Base-by-base conservation (phyloP, 2,329 filamentous ascomycete species). In the Fusarium palustre region DNA sequence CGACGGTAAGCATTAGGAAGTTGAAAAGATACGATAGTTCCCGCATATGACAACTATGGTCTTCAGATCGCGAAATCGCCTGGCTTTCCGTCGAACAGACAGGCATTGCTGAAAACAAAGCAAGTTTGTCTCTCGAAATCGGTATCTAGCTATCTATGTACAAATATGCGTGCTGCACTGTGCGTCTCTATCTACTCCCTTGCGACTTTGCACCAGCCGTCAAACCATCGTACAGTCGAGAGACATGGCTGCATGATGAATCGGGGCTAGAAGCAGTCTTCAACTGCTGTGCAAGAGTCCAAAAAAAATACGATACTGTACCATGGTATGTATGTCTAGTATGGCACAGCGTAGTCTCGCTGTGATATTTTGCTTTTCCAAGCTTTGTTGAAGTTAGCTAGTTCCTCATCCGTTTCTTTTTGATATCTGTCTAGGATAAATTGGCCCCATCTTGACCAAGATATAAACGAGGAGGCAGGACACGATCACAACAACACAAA, bases 241-340 rank as follows among this genome's bases (percentile, higher is more conserved):
- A 74, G 70, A 74, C 71, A 74, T 73, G 69, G 67, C 69, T 73
- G 70, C 58, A 70, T 52, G 46, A 61, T 68, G 49, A 68, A 70
- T 74, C 59, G 58, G 55, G 50, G 63, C 48, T 45, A 55, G 62
- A 67, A 45, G 62, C 61, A 60, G 49, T 68, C 50, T 38, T 50
- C 60, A 48, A 62, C 59, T 43, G 56, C 43, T 62, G 58, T 61
- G 65, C 66, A 55, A 46, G 50, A 57, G 48, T 13, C 47, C 48
- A 54, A 57, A 54, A 57, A 54, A 33, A 47, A 60, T 33, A 57
- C 45, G 20, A 54, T 46, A 50, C 59, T 39, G 43, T 49, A 25
- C 31, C 16, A 54, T 56, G 46, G 41, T 56, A 46, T 59, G 47
- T 59, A 65, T 53, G 59, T 64, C 59, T 39, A 65, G 60, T 65